Evolutionary conservation across 768 basidiomycete species (phyloP).

Genomic region (Cystofilobasidium bisporidii): DNA sequence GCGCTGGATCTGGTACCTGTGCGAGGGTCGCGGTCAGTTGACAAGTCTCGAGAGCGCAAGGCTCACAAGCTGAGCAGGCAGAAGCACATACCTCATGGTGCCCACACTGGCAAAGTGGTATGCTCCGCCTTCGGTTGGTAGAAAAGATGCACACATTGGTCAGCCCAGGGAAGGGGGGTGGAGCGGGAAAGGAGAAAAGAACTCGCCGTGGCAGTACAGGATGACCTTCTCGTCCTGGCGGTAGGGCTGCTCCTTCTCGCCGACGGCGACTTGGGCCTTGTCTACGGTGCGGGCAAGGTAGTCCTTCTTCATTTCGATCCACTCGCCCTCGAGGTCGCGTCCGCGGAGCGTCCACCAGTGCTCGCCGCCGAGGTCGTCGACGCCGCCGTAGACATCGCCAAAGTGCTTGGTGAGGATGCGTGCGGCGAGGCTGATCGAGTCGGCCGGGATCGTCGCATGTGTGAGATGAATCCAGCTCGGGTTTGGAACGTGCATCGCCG

Average conservation of each 20-base stretch:
- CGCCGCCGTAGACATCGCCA: conserved; percentile 7
- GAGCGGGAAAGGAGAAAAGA: background rate
- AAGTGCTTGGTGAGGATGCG: conserved; percentile 14
- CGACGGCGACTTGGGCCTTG: conserved; percentile 15
- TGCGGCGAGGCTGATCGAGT: background rate
- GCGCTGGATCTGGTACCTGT: conserved; percentile 40
- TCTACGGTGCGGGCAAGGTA: conserved; percentile 34
- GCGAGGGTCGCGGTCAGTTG: too few relatives aligned
- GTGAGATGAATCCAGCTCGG: conserved; percentile 22
- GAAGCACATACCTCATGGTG: conserved; percentile 36
- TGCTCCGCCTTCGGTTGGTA: conserved; percentile 35
- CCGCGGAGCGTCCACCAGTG: conserved; percentile 24
- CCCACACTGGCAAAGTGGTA: conserved; percentile 42
- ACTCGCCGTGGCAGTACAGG: conserved; percentile 33
- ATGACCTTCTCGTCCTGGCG: conserved; percentile 33
- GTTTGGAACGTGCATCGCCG: conserved; percentile 22
- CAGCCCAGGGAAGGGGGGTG: background rate
- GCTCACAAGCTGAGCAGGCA: too few relatives aligned
- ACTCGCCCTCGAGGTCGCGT: conserved; percentile 53
- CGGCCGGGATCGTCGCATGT: conserved; percentile 11
- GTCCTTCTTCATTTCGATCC: conserved; percentile 78
- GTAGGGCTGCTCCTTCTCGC: conserved; percentile 6
- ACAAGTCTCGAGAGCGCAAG: conserved; percentile 40
- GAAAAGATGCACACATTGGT: background rate
- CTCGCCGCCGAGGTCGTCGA: conserved; percentile 19